These are phyloP conservation scores for Hypoxylon sp. DNA, from an alignment of 2,329 filamentous ascomycete genomes.

Conservation along the genomic window DNA sequence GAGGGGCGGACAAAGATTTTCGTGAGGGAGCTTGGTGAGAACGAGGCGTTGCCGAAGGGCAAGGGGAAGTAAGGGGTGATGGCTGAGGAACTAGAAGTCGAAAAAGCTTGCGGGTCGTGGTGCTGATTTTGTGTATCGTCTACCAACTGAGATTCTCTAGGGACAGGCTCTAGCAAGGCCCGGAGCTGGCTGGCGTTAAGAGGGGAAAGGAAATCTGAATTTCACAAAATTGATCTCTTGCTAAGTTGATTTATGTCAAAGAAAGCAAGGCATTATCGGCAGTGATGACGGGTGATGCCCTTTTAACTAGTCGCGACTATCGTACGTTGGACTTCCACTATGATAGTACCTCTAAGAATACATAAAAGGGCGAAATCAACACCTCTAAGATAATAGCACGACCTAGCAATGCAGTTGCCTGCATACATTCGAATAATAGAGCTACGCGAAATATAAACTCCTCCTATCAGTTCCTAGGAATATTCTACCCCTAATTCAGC, in stretches of 20 bases:
- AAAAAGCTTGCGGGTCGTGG: not conserved
- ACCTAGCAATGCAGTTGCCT: not conserved
- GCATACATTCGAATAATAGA: not conserved
- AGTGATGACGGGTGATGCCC: no score
- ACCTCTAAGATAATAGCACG: not conserved
- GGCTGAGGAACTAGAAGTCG: not conserved
- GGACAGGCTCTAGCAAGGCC: constrained; percentile 28
- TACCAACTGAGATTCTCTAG: constrained; percentile 32
- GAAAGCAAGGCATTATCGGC: not conserved
- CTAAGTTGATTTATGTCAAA: not conserved
- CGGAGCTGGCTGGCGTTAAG: constrained; percentile 42
- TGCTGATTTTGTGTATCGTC: constrained; percentile 29
- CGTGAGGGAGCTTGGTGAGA: constrained; percentile 85
- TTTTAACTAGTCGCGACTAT: not conserved
- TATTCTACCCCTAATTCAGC: not conserved
- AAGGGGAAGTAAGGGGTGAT: constrained; percentile 38
- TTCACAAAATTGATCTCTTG: constrained; percentile 19
- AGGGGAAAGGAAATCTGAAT: constrained; percentile 30
- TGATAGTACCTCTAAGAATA: not conserved
- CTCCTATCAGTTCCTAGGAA: not conserved
- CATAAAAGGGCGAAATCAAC: not conserved
- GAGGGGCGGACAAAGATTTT: constrained; percentile 82
- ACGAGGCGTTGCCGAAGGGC: constrained; percentile 88
- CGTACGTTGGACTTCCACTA: not conserved
- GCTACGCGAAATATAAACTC: not conserved